Percentiles rank a stretch among this genome's conserved stretches.
phyloP scores from a whole-genome alignment of 441 rosid species.

The Populus trichocarpa region DNA sequence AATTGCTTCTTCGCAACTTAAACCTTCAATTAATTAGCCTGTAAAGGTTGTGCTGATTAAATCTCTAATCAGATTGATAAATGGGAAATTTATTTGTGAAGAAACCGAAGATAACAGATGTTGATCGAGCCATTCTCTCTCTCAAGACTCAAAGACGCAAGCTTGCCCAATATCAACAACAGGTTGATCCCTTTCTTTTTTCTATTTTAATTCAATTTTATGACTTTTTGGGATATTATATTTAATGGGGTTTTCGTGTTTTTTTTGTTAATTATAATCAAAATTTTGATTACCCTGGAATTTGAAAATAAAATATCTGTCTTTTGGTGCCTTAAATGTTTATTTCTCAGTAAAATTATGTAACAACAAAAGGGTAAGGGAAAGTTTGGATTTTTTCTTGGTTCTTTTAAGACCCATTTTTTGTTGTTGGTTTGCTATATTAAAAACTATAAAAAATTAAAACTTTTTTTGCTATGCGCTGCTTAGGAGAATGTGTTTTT shows the following conservation, averaged over 20 bases:
- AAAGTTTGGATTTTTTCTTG: background rate
- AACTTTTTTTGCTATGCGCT: background rate
- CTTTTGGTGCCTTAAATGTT: background rate
- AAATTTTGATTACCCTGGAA: background rate
- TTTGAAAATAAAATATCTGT: background rate
- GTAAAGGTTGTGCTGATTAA: background rate
- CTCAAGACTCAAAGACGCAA: slow-evolving; percentile 94
- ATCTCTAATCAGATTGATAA: slow-evolving; percentile 10
- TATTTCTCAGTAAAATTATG: background rate
- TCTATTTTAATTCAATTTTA: background rate
- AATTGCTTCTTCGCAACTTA: no score
- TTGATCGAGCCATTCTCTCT: slow-evolving; percentile 87
- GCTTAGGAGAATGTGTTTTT: background rate
- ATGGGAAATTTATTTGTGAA: slow-evolving; percentile 94
- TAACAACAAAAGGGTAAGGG: background rate
- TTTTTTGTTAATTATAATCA: background rate
- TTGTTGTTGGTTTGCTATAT: background rate
- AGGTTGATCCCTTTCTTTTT: slow-evolving; percentile 34
- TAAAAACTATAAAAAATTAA: background rate
- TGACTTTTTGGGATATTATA: background rate
- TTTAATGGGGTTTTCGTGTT: background rate
- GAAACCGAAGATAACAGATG: slow-evolving; percentile 91
- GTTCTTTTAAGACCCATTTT: background rate
- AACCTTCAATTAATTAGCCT: no score
- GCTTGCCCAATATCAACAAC: slow-evolving; percentile 81